These are phyloP conservation scores for Neoarthrinium moseri DNA, from an alignment of 2,329 filamentous ascomycete genomes.

Conservation along the genomic window DNA sequence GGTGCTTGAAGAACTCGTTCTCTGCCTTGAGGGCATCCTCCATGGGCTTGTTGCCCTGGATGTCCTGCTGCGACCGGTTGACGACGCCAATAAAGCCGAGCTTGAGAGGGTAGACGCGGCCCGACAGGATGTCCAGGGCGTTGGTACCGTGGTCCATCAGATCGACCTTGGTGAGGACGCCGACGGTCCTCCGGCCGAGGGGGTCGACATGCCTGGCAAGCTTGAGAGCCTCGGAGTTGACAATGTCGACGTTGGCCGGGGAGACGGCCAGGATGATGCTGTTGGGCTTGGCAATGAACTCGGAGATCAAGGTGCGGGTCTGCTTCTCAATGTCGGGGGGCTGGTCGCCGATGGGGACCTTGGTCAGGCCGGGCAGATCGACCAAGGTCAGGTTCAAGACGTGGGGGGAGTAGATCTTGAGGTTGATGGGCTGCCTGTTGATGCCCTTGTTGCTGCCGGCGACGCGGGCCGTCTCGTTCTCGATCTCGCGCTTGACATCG, in stretches of 20 bases:
- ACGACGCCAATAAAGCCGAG: slow-evolving; percentile 97
- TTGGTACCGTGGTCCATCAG: slow-evolving; percentile 99
- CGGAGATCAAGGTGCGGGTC: slow-evolving; percentile 90
- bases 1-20: slow-evolving; percentile 92
- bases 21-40: slow-evolving; percentile 87
- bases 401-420: slow-evolving; percentile 97
- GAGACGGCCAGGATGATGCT: slow-evolving; percentile 97
- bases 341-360: slow-evolving; percentile 97
- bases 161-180: slow-evolving; percentile 94
- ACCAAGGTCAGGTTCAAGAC: slow-evolving; percentile 95
- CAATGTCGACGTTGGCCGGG: slow-evolving; percentile 94
- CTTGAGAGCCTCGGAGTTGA: slow-evolving; percentile 97
- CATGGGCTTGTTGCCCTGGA: slow-evolving; percentile 93
- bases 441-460: slow-evolving; percentile 96
- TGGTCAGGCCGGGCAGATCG: slow-evolving; percentile 92
- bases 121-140: slow-evolving; percentile 94
- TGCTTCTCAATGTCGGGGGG: slow-evolving; percentile 98
- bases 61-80: slow-evolving; percentile 97
- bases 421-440: slow-evolving; percentile 94
- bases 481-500: slow-evolving; percentile 94
- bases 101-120: slow-evolving; percentile 93
- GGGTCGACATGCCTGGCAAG: slow-evolving; percentile 96
- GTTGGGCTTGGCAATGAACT: slow-evolving; percentile 99
- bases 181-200: slow-evolving; percentile 90
- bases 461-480: slow-evolving; percentile 92